Evolutionary conservation across 2,329 filamentous ascomycete genomes (phyloP).

Genomic region (Ophiosphaerella korrae): DNA sequence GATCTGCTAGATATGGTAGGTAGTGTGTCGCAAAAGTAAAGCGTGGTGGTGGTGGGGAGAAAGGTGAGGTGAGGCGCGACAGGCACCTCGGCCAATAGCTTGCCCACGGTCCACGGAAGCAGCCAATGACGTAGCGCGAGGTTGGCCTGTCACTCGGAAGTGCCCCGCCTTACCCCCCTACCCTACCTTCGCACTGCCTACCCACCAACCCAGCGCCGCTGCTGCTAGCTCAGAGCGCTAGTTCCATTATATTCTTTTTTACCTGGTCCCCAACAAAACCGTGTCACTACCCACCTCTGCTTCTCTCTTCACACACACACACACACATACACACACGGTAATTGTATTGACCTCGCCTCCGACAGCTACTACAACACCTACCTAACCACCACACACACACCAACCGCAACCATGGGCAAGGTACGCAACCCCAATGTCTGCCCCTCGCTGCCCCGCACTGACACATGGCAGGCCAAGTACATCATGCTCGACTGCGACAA

Average conservation of each 20-base stretch:
- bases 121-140: slow-evolving; percentile 31
- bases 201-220: too few species aligned
- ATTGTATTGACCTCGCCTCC: slow-evolving; percentile 23
- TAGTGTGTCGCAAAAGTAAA: slow-evolving; percentile 1
- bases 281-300: slow-evolving; percentile 9
- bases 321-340: too few species aligned
- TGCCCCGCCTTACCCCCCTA: slow-evolving; percentile 8
- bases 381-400: slow-evolving; percentile 5
- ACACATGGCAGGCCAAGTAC: slow-evolving; percentile 50
- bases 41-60: neutral
- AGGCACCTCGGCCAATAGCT: slow-evolving; percentile 10
- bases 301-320: slow-evolving; percentile 9
- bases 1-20: neutral
- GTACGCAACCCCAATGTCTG: slow-evolving; percentile 17
- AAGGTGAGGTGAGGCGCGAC: slow-evolving; percentile 3
- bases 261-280: slow-evolving; percentile 28
- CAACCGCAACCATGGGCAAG: slow-evolving; percentile 39
- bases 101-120: slow-evolving; percentile 11
- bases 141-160: slow-evolving; percentile 2
- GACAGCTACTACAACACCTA: slow-evolving; percentile 6
- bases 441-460: slow-evolving; percentile 19
- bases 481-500: slow-evolving; percentile 71
- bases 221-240: slow-evolving; percentile 33
- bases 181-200: slow-evolving; percentile 9
- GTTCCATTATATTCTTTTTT: slow-evolving; percentile 29